Conservation (phyloP, 2,329 filamentous ascomycete species). For the Lasiodiplodia sp. region DNA sequence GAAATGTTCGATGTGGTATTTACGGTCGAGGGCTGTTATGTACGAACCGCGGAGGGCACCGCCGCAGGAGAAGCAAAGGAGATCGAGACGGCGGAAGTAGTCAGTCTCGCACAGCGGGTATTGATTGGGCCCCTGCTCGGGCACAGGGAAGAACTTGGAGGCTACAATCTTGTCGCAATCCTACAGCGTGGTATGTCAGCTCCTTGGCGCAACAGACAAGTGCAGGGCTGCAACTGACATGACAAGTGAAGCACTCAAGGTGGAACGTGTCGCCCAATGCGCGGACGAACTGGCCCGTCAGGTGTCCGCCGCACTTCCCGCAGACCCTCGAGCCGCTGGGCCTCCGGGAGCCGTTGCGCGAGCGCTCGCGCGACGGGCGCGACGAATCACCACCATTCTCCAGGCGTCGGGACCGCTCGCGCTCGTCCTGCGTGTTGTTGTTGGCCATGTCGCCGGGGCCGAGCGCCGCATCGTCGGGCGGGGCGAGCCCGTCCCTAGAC, state of each 20-base stretch:
- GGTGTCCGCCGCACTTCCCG: slow-evolving; percentile 85
- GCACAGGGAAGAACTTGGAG: slow-evolving; percentile 97
- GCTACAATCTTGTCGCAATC: slow-evolving; percentile 97
- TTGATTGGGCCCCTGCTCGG: slow-evolving; percentile 86
- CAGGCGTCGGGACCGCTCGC: slow-evolving; percentile 32
- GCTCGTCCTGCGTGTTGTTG: slow-evolving; percentile 32
- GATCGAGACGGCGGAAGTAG: slow-evolving; percentile 90
- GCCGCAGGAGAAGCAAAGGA: slow-evolving; percentile 91
- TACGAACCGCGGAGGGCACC: slow-evolving; percentile 94
- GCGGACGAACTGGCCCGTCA: slow-evolving; percentile 95
- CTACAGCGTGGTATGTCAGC: slow-evolving; percentile 55
- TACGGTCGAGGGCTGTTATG: slow-evolving; percentile 95
- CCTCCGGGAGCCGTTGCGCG: slow-evolving; percentile 42
- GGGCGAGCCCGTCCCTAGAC: slow-evolving; percentile 25
- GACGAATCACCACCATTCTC: slow-evolving; percentile 39
- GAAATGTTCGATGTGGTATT: slow-evolving; percentile 99
- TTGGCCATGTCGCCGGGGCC: slow-evolving; percentile 20
- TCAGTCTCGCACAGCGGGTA: slow-evolving; percentile 98
- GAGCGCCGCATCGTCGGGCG: slow-evolving; percentile 13
- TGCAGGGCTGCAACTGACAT: slow-evolving; percentile 65
- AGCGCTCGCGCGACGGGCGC: slow-evolving; percentile 40
- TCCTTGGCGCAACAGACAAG: slow-evolving; percentile 2
- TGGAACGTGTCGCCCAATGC: slow-evolving; percentile 94
- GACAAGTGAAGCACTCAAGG: slow-evolving; percentile 96
- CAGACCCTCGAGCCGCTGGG: slow-evolving; percentile 55